phyloP scores from a whole-genome alignment of 257 asterid species.

The Solanum sejunctum region DNA sequence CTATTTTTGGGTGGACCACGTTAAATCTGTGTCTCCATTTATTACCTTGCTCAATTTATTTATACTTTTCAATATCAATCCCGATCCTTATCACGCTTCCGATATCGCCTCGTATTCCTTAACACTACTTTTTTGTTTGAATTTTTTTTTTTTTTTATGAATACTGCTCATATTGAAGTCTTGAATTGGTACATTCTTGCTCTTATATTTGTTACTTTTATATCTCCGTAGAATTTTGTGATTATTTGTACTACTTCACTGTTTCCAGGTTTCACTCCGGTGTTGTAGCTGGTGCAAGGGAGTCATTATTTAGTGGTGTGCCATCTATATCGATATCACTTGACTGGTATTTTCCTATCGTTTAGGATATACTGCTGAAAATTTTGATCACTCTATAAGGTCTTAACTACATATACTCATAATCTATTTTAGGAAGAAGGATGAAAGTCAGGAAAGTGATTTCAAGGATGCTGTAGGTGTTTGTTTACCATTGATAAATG shows the following conservation, averaged over 20 bases:
- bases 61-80: too few relatives aligned
- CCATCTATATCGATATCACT: conserved; percentile 86
- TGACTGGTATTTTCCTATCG: conserved; percentile 50
- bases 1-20: too few relatives aligned
- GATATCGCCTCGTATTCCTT: too few relatives aligned
- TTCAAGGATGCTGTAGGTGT: conserved; percentile 86
- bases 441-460: conserved; percentile 63
- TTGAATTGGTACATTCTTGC: neutral
- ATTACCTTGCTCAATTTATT: too few relatives aligned
- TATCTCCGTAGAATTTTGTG: neutral
- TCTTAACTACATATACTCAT: neutral
- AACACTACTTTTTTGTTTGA: neutral
- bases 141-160: neutral
- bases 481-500: conserved; percentile 65
- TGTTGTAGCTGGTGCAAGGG: conserved; percentile 94
- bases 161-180: neutral
- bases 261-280: conserved; percentile 73
- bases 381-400: neutral
- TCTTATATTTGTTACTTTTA: neutral
- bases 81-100: too few relatives aligned
- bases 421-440: conserved; percentile 55
- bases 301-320: conserved; percentile 72
- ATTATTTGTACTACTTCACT: neutral
- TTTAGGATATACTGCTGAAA: neutral
- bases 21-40: too few relatives aligned